These are phyloP conservation scores for Hericium erinaceus DNA, from an alignment of 768 basidiomycete species.

Conservation along the genomic window DNA sequence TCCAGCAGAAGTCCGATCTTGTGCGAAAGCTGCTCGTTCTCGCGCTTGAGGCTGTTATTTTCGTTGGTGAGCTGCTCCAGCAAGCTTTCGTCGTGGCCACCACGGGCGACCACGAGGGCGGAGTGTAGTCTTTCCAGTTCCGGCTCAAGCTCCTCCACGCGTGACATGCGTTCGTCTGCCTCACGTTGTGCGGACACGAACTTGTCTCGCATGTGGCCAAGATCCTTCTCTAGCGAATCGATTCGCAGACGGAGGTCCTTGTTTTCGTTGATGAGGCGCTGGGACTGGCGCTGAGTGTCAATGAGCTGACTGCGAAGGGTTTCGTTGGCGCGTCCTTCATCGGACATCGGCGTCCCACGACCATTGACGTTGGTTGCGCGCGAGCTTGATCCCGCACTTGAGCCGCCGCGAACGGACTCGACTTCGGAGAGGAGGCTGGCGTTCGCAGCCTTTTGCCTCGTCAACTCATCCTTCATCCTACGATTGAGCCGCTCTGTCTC, in stretches of 20 bases:
- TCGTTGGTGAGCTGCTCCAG: constrained; percentile 78
- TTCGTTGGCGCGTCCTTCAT: constrained; percentile 49
- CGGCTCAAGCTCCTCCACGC: constrained; percentile 72
- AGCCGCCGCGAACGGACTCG: constrained; percentile 57
- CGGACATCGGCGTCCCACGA: constrained; percentile 67
- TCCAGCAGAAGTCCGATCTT: constrained; percentile 86
- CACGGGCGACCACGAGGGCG: constrained; percentile 64
- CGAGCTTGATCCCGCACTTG: constrained; percentile 38
- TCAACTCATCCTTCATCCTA: constrained; percentile 90
- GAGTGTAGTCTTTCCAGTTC: constrained; percentile 72
- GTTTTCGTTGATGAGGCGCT: constrained; percentile 65
- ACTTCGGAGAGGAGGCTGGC: constrained; percentile 77
- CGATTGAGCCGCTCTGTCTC: constrained; percentile 98
- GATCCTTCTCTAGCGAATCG: constrained; percentile 65
- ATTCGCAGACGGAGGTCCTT: constrained; percentile 67
- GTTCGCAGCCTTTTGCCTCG: constrained; percentile 81
- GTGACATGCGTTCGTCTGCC: constrained; percentile 65
- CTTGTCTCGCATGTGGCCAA: constrained; percentile 60
- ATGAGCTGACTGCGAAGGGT: constrained; percentile 59
- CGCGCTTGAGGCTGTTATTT: constrained; percentile 67
- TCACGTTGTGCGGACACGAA: constrained; percentile 67
- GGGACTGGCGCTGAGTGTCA: constrained; percentile 71
- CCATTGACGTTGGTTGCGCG: constrained; percentile 52
- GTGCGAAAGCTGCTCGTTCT: constrained; percentile 85
- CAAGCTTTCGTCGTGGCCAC: constrained; percentile 66